These are phyloP conservation scores for Mycena citricolor DNA, from an alignment of 1,284 basidiomycete species.

Conservation along the genomic window DNA sequence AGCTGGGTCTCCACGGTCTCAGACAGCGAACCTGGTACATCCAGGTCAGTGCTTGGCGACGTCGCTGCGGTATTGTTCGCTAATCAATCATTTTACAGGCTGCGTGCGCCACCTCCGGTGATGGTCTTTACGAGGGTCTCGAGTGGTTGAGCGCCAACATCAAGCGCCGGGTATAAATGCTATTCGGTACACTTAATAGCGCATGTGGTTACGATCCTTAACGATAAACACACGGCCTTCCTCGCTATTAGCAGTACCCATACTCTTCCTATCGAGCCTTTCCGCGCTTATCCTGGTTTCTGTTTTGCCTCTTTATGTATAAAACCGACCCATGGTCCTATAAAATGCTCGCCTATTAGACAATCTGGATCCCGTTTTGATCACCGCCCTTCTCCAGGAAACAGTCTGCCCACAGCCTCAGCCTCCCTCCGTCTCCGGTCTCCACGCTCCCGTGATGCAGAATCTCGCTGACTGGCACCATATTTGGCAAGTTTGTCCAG, in stretches of 20 bases:
- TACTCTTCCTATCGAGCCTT: slow-evolving; percentile 24
- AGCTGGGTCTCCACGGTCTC: slow-evolving; percentile 96
- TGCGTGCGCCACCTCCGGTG: slow-evolving; percentile 97
- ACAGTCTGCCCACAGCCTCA: slow-evolving; percentile 70
- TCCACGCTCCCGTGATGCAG: slow-evolving; percentile 55
- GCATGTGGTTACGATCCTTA: slow-evolving; percentile 46
- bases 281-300: slow-evolving; percentile 25
- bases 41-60: slow-evolving; percentile 60
- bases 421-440: slow-evolving; percentile 78
- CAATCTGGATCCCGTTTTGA: slow-evolving; percentile 25
- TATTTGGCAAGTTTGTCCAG: slow-evolving; percentile 79
- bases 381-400: slow-evolving; percentile 62
- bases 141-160: slow-evolving; percentile 94
- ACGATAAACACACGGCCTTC: slow-evolving; percentile 48
- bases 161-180: slow-evolving; percentile 72
- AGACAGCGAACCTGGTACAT: slow-evolving; percentile 99
- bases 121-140: slow-evolving; percentile 98
- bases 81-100: slow-evolving; percentile 51
- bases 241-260: slow-evolving; percentile 35
- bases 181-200: slow-evolving; percentile 48
- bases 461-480: slow-evolving; percentile 61
- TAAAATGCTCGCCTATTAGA: slow-evolving; percentile 36
- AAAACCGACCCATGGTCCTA: slow-evolving; percentile 25
- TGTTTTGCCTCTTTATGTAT: slow-evolving; percentile 26
- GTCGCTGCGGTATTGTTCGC: slow-evolving; percentile 23